A percentile compares a stretch with the other conserved stretches of the same genome.
Evolutionary conservation across 768 basidiomycete genomes (phyloP).

Genomic region (Serendipita sp.): DNA sequence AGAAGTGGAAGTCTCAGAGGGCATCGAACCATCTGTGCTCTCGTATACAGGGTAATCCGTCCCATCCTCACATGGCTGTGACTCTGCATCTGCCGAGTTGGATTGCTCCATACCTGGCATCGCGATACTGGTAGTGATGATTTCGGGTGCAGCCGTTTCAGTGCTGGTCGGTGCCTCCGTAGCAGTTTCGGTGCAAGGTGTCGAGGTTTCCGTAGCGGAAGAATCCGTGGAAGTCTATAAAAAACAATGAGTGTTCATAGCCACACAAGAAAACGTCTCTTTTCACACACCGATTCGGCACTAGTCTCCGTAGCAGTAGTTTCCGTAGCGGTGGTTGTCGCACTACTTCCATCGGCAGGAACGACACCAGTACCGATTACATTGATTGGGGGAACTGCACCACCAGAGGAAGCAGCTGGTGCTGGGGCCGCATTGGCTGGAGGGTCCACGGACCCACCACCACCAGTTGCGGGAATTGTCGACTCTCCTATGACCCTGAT

Average conservation of each 20-base stretch:
- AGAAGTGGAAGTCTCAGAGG: not conserved
- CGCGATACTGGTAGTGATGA: not conserved
- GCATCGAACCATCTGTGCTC: not conserved
- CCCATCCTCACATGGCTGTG: not conserved
- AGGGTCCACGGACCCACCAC: not conserved
- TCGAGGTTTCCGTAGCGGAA: not conserved
- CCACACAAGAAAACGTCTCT: too few relatives aligned
- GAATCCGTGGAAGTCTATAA: not conserved
- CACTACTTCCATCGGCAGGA: not conserved
- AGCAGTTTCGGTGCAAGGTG: not conserved
- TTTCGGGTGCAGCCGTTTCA: not conserved
- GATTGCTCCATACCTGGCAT: not conserved
- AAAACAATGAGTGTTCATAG: not conserved
- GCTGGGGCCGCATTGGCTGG: not conserved
- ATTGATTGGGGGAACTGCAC: not conserved
- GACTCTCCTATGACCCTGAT: not conserved
- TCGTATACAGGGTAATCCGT: not conserved
- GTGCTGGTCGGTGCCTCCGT: not conserved
- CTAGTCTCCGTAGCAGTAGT: not conserved
- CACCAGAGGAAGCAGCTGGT: not conserved
- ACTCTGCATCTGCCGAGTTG: not conserved
- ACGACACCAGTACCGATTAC: not conserved
- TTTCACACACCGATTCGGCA: not conserved
- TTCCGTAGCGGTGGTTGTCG: not conserved
- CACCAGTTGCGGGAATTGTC: not conserved